Conservation (phyloP, 2,329 filamentous ascomycete species). For the Fusarium miscanthi region DNA sequence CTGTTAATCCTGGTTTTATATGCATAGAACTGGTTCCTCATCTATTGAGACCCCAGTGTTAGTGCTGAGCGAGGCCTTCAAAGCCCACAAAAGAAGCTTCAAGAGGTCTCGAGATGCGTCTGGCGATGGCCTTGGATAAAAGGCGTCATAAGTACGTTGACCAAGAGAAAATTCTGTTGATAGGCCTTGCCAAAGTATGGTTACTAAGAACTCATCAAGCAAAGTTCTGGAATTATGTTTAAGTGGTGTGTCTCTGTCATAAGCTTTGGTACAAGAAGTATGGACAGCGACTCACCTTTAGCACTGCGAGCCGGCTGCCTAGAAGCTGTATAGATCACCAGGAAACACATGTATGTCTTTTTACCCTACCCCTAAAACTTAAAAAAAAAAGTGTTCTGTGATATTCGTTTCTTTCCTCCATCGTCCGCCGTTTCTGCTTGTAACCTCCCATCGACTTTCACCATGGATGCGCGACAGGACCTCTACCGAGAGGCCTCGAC, state of each 20-base stretch:
- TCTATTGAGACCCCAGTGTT: no score
- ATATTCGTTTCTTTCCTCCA: background rate
- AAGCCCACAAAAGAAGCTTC: background rate
- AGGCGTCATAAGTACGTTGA: background rate
- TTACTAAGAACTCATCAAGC: no score
- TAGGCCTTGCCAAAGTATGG: background rate
- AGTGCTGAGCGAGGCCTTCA: background rate
- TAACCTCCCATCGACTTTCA: no score
- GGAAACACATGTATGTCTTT: background rate
- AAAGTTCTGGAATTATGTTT: background rate
- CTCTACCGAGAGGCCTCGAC: no score
- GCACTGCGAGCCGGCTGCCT: background rate
- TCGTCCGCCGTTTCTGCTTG: no score
- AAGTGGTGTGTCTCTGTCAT: background rate
- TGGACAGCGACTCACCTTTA: no score
- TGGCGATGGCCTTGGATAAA: background rate
- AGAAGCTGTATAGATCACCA: background rate
- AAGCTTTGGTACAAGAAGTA: background rate
- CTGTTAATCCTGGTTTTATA: background rate
- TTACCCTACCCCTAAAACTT: background rate
- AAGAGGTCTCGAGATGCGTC: background rate
- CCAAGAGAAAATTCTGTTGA: rapidly evolving
- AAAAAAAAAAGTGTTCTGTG: background rate
- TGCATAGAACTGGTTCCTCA: no score
- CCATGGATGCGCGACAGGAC: background rate